Evolutionary conservation across 441 rosid genomes (phyloP), one percentile per base, ranked within the genome.

Genomic region (Syzygium malaccense): DNA sequence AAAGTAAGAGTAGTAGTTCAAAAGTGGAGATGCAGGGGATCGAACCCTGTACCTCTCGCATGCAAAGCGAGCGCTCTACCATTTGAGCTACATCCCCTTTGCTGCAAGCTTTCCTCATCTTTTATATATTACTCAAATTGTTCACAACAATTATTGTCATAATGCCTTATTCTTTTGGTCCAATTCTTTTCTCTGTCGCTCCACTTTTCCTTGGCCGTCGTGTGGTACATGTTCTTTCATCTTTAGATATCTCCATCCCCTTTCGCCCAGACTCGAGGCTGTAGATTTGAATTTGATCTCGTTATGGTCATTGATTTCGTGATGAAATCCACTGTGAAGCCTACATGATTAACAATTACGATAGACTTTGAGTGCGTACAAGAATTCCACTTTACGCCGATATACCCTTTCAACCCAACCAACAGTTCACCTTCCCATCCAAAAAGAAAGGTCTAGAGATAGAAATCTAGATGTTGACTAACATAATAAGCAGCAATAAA

Each of bases 31-130:
- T 83, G 86, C 86, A 54, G 86, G 86, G 86, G 86, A 84, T 84
- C 57, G 86, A 84, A 84, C 86, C 86, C 86, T 54, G 86, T 84
- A 54, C 86, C 86, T 84, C 86, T 84, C 86, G 86, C 86, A 84
- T 84, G 86, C 86, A 84, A 84, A 84, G 86, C 86, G 86, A 84
- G 86, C 86, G 86, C 86, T 84, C 86, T 84, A 84, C 86, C 86
- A 84, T 84, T 84, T 84, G 86, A 84, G 86, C 86, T 84, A 84
- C 57, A 84, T 84, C 86, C 86, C 86, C 86, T 12, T 13, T 5
- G 0, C 3, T 3, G 2, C 4, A 0, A 11, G 0, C 3, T 8
- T 1, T 4, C 3, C 3, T 56, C 26, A 2, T 56, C 23, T 56
- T 1, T 8, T 23, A 18, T 19, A 0, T 55, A 3, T 19, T 55